Percentiles rank a stretch among this genome's conserved stretches.
Conservation (phyloP, 768 basidiomycete genomes). For the Amanita pallidorosea region DNA sequence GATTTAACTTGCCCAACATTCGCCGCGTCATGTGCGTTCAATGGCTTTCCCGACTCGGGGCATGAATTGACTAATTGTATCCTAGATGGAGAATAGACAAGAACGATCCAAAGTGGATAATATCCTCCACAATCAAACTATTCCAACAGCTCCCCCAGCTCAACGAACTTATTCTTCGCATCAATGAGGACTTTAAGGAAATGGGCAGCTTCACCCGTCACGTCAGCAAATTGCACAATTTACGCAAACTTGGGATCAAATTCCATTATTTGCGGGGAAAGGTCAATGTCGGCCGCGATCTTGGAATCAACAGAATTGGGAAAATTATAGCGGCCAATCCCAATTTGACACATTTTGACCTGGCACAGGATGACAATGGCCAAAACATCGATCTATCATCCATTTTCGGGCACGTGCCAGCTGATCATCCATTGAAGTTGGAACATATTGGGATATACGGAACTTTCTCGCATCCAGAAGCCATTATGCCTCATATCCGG, state of each 20-base stretch:
- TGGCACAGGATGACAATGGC: not conserved
- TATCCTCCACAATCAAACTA: not conserved
- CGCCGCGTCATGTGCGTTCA: not conserved
- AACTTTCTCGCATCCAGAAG: not conserved
- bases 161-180: not conserved
- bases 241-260: not conserved
- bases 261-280: not conserved
- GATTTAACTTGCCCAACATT: not conserved
- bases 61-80: not conserved
- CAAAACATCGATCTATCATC: not conserved
- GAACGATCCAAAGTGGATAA: constrained; percentile 1
- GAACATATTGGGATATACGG: not conserved
- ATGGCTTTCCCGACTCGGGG: not conserved
- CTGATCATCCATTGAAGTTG: not conserved
- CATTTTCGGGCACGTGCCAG: not conserved
- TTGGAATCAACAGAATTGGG: not conserved
- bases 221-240: not conserved
- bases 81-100: not conserved
- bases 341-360: not conserved
- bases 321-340: not conserved
- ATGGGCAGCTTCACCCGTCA: not conserved
- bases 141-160: not conserved
- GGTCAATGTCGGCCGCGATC: not conserved
- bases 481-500: not conserved
- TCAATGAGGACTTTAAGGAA: not conserved